Conservation (phyloP, 441 rosid species). For the Melastoma candidum region DNA sequence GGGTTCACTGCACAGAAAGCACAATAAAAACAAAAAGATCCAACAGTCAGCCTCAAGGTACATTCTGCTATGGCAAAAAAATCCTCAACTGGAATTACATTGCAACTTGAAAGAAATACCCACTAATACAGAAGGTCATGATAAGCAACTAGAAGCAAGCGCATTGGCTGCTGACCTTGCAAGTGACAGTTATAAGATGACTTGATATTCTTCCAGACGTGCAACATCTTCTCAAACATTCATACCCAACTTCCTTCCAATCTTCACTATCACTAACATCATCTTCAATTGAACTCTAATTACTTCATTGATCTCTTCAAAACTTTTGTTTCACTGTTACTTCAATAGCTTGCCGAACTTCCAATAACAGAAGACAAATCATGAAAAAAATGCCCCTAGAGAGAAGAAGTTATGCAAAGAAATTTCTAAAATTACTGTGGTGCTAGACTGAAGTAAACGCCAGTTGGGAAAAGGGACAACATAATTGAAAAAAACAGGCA, state of each 20-base stretch:
- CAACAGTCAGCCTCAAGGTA: neutral
- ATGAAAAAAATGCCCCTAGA: constrained; percentile 21
- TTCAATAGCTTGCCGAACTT: constrained; percentile 59
- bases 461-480: neutral
- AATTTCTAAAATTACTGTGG: neutral
- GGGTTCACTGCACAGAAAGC: constrained; percentile 54
- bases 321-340: constrained; percentile 29
- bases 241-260: constrained; percentile 51
- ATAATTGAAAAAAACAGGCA: too few relatives aligned
- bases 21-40: neutral
- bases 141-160: constrained; percentile 24
- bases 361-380: constrained; percentile 35
- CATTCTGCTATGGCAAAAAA: neutral
- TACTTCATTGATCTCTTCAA: constrained; percentile 63
- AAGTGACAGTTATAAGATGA: constrained; percentile 30
- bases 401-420: neutral
- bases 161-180: constrained; percentile 61
- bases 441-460: too few relatives aligned
- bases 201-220: constrained; percentile 49
- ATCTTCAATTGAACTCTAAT: constrained; percentile 37
- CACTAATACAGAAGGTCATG: constrained; percentile 14
- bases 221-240: constrained; percentile 49
- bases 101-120: constrained; percentile 9
- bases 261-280: constrained; percentile 33
- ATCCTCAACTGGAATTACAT: constrained; percentile 1